phyloP scores from a whole-genome alignment of 2,329 filamentous ascomycete species.

The Didymella arachidicola region DNA sequence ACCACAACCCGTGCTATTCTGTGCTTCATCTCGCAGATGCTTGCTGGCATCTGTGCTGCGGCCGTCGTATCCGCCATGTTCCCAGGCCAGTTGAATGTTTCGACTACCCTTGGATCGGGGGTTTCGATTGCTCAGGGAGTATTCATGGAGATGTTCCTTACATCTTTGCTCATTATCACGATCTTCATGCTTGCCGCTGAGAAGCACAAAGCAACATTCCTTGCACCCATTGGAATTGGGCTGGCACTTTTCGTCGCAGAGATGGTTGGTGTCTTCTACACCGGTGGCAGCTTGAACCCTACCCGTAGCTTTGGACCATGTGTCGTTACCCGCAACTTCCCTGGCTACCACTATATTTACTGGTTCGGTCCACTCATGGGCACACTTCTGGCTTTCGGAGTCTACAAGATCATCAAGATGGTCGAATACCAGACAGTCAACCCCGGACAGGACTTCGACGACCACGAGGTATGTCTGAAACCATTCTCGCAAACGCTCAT shows the following conservation, averaged over 20 bases:
- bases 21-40: slow-evolving; percentile 48
- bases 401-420: slow-evolving; percentile 52
- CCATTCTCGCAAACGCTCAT: neutral
- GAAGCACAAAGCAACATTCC: slow-evolving; percentile 75
- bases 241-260: slow-evolving; percentile 71
- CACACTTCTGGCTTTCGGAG: slow-evolving; percentile 47
- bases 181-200: slow-evolving; percentile 71
- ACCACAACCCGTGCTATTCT: slow-evolving; percentile 35
- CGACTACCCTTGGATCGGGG: slow-evolving; percentile 45
- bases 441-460: slow-evolving; percentile 51
- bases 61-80: slow-evolving; percentile 48
- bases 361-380: slow-evolving; percentile 52
- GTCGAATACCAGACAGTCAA: slow-evolving; percentile 55
- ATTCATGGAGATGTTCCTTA: slow-evolving; percentile 53
- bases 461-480: slow-evolving; percentile 38
- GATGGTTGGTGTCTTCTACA: slow-evolving; percentile 57
- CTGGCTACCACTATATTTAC: slow-evolving; percentile 55
- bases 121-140: slow-evolving; percentile 45
- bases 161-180: slow-evolving; percentile 51
- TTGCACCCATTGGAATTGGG: slow-evolving; percentile 77
- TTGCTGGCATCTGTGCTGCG: slow-evolving; percentile 49
- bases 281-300: slow-evolving; percentile 55
- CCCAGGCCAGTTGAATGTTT: slow-evolving; percentile 45
- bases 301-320: slow-evolving; percentile 53
- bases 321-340: slow-evolving; percentile 50